A percentile compares a stretch with the other conserved stretches of the same genome.
These are phyloP conservation scores for Murraya koenigii DNA, from an alignment of 345 rosid species.

Conservation along the genomic window DNA sequence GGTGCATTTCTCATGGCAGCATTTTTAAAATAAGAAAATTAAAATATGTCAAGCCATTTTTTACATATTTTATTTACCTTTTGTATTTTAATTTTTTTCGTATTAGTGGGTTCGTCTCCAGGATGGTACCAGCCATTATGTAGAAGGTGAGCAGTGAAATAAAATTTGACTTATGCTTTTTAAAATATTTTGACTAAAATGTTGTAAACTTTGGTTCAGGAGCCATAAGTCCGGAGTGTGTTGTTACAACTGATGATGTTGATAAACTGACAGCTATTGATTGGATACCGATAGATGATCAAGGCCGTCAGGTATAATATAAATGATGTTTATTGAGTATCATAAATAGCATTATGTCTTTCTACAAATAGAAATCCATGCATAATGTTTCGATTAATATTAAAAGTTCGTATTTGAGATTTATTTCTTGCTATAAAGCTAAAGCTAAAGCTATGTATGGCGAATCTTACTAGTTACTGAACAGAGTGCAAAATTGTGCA, in stretches of 20 bases:
- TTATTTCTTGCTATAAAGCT: not conserved
- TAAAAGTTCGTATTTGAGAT: not conserved
- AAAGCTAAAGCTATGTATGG: not conserved
- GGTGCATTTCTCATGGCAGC: not conserved
- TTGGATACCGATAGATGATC: conserved; percentile 98
- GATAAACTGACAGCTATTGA: conserved; percentile 90
- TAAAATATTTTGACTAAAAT: not conserved
- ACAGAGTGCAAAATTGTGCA: not conserved
- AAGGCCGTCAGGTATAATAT: conserved; percentile 72
- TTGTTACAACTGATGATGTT: conserved; percentile 96
- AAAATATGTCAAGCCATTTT: too few relatives aligned
- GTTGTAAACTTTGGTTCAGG: conserved; percentile 40
- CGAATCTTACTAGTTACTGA: not conserved
- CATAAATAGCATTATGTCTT: not conserved
- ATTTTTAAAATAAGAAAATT: not conserved
- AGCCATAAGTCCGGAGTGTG: conserved; percentile 90
- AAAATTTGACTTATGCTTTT: not conserved
- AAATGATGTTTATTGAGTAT: not conserved
- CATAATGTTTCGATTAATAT: not conserved
- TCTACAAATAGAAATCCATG: not conserved
- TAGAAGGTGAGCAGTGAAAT: conserved; percentile 62
- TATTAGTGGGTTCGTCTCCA: conserved; percentile 74
- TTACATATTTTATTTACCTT: too few relatives aligned
- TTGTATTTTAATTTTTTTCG: too few relatives aligned
- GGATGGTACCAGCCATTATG: conserved; percentile 87